phyloP scores from a whole-genome alignment of 164 flowering plant genomes.

The Vitis labrusca region DNA sequence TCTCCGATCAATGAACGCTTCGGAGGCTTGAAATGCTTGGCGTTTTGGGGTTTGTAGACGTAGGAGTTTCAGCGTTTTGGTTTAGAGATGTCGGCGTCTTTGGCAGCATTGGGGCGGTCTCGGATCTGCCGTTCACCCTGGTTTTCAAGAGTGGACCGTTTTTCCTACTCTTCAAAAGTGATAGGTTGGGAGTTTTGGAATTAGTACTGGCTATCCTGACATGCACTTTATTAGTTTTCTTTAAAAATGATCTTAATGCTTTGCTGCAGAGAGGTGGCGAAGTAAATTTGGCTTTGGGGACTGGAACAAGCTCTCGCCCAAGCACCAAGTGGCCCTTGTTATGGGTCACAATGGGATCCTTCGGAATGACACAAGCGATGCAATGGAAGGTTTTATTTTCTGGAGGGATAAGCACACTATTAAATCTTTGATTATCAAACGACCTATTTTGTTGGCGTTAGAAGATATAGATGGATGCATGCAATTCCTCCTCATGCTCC shows the following conservation, averaged over 20 bases:
- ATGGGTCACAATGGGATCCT: constrained; percentile 98
- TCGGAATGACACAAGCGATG: constrained; percentile 72
- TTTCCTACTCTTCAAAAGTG: constrained; percentile 32
- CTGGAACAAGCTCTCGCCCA: constrained; percentile 90
- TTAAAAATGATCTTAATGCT: constrained; percentile 95
- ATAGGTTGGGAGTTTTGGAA: constrained; percentile 99
- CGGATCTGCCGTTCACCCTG: too few species aligned
- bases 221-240: constrained; percentile 92
- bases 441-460: constrained; percentile 94
- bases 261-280: constrained; percentile 95
- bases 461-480: constrained; percentile 99
- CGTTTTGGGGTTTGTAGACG: too few species aligned
- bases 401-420: constrained; percentile 89
- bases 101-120: too few species aligned
- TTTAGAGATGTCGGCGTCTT: too few species aligned
- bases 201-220: constrained; percentile 96
- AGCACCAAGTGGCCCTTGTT: constrained; percentile 98
- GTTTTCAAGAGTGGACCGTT: constrained; percentile 20
- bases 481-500: constrained; percentile 50
- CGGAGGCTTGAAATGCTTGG: too few species aligned
- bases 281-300: constrained; percentile 98
- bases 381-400: constrained; percentile 47
- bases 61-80: too few species aligned
- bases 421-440: constrained; percentile 93
- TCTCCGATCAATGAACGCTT: too few species aligned